Conservation (phyloP, 768 basidiomycete genomes). For the Boletellus ananas region DNA sequence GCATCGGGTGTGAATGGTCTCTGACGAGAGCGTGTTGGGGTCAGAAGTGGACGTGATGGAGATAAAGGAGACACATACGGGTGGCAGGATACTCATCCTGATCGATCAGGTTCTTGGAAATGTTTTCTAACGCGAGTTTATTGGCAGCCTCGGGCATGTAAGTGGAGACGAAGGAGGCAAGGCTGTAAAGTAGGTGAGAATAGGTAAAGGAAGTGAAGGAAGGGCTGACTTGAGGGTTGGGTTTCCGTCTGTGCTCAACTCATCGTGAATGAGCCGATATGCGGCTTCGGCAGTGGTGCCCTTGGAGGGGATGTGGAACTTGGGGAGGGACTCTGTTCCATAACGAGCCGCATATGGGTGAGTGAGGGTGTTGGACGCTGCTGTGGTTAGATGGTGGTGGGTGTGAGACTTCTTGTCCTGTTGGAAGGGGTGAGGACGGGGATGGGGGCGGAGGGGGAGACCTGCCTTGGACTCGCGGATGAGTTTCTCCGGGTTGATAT, state of each 20-base stretch:
- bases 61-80: constrained; percentile 26
- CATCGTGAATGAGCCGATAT: constrained; percentile 63
- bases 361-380: constrained; percentile 28
- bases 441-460: background rate
- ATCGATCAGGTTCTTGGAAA: constrained; percentile 66
- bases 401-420: constrained; percentile 45
- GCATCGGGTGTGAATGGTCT: constrained; percentile 43
- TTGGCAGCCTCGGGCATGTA: constrained; percentile 54
- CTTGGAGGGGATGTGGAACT: constrained; percentile 59
- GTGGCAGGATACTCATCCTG: constrained; percentile 67
- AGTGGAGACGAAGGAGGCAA: constrained; percentile 67
- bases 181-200: constrained; percentile 21
- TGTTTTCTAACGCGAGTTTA: constrained; percentile 60
- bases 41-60: background rate
- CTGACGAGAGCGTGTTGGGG: constrained; percentile 13
- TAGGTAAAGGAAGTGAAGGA: background rate
- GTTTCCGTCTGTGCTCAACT: constrained; percentile 51
- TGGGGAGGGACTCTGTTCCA: constrained; percentile 64
- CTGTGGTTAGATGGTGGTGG: constrained; percentile 35
- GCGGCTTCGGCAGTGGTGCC: constrained; percentile 52
- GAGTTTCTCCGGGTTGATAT: constrained; percentile 65
- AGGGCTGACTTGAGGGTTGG: constrained; percentile 47
- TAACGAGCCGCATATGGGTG: constrained; percentile 63
- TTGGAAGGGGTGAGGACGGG: background rate
- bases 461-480: constrained; percentile 46